Evolutionary conservation across 2,329 filamentous ascomycete species (phyloP).

Genomic region (Alternaria novae-zelandiae): DNA sequence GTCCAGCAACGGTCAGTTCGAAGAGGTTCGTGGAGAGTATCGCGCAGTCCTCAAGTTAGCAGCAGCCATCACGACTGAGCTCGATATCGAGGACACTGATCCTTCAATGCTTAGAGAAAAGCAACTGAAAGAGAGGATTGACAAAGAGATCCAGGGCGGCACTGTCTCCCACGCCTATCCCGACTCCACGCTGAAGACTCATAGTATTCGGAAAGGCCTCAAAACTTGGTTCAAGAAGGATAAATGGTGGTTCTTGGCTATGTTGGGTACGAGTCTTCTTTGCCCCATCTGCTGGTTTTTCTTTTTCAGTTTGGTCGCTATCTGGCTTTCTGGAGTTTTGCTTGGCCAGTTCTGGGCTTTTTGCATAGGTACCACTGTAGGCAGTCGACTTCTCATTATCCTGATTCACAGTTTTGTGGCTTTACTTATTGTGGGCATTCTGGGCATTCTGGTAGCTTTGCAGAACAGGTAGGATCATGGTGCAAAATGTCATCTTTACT

Average conservation of each 20-base stretch:
- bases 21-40: background rate
- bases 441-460: background rate
- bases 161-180: background rate
- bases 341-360: background rate
- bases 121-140: background rate
- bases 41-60: background rate
- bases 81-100: background rate
- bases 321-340: background rate
- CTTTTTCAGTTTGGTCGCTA: too few relatives aligned
- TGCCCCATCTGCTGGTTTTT: too few relatives aligned
- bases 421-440: background rate
- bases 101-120: background rate
- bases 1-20: rapidly evolving
- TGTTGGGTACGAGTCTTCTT: background rate
- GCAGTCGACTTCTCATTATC: background rate
- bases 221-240: background rate
- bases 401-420: background rate
- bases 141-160: background rate
- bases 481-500: background rate
- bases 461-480: background rate
- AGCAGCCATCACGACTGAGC: background rate
- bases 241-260: background rate
- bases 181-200: rapidly evolving
- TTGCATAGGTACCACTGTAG: background rate
- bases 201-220: background rate